Percentiles rank a stretch among this genome's conserved stretches.
Evolutionary conservation across 352 stramenopile genomes (phyloP).

Genomic region (Blastocystis sp.): DNA sequence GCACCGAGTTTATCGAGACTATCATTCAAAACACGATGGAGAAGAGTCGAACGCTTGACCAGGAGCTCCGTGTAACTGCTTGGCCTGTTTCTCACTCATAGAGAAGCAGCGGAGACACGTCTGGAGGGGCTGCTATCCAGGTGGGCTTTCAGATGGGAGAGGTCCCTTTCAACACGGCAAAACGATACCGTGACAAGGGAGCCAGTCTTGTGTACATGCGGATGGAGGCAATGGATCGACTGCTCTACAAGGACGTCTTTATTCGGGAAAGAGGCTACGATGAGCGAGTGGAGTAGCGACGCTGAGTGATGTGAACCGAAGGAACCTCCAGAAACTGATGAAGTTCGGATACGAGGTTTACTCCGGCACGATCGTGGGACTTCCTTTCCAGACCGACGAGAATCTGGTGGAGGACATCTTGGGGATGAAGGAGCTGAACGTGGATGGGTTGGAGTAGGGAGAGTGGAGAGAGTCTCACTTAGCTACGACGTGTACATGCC

Average conservation of each 20-base stretch:
- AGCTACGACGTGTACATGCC: constrained; percentile 2
- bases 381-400: constrained; percentile 35
- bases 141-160: constrained; percentile 35
- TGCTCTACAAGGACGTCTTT: constrained; percentile 42
- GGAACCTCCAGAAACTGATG: constrained; percentile 32
- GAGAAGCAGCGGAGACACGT: neutral
- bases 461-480: neutral
- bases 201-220: neutral
- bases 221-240: constrained; percentile 4
- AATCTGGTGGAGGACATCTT: constrained; percentile 18
- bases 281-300: neutral
- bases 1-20: constrained; percentile 36
- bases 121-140: neutral
- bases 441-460: neutral
- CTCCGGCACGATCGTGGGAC: constrained; percentile 3
- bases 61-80: neutral
- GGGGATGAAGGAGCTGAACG: constrained; percentile 1
- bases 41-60: neutral
- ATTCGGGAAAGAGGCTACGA: constrained; percentile 27
- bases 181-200: neutral
- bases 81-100: neutral
- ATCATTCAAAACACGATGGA: constrained; percentile 17
- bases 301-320: neutral
- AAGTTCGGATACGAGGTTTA: constrained; percentile 5
- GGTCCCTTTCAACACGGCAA: neutral